Conservation (phyloP, 768 basidiomycete species). For the Boletellus emodensis region DNA sequence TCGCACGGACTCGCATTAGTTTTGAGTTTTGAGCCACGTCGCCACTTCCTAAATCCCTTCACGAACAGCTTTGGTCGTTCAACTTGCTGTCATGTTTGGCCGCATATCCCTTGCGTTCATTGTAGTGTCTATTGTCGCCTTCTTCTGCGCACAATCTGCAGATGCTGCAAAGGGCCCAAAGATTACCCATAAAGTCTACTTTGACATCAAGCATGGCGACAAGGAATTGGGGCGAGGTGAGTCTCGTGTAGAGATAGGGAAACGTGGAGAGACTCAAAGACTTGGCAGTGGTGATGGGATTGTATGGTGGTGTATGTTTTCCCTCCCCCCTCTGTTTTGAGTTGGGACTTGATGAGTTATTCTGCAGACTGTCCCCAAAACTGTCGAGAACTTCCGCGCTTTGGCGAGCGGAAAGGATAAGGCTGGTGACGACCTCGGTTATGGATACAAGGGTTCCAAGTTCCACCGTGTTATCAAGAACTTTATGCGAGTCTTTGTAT, state of each 20-base stretch:
- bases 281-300: slow-evolving; percentile 70
- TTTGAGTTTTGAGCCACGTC: slow-evolving; percentile 18
- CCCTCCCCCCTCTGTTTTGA: background rate
- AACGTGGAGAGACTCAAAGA: slow-evolving; percentile 3
- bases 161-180: slow-evolving; percentile 84
- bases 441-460: slow-evolving; percentile 90
- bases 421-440: slow-evolving; percentile 62
- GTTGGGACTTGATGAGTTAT: background rate
- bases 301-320: slow-evolving; percentile 77
- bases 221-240: slow-evolving; percentile 77
- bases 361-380: slow-evolving; percentile 86
- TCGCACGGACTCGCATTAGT: slow-evolving; percentile 17
- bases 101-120: slow-evolving; percentile 60
- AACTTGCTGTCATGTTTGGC: slow-evolving; percentile 44
- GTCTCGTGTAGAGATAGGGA: slow-evolving; percentile 17
- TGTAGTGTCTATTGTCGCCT: slow-evolving; percentile 57
- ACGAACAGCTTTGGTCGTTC: slow-evolving; percentile 1
- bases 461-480: slow-evolving; percentile 97
- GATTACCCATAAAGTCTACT: slow-evolving; percentile 91
- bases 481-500: slow-evolving; percentile 63
- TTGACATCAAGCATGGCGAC: slow-evolving; percentile 93
- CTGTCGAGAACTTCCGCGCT: slow-evolving; percentile 96
- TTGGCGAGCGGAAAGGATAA: slow-evolving; percentile 80
- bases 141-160: slow-evolving; percentile 67
- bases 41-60: slow-evolving; percentile 8